Evolutionary conservation across 2,329 filamentous ascomycete genomes (phyloP), one percentile per base, ranked within the genome.

Genomic region (Blumeriella jaapii): DNA sequence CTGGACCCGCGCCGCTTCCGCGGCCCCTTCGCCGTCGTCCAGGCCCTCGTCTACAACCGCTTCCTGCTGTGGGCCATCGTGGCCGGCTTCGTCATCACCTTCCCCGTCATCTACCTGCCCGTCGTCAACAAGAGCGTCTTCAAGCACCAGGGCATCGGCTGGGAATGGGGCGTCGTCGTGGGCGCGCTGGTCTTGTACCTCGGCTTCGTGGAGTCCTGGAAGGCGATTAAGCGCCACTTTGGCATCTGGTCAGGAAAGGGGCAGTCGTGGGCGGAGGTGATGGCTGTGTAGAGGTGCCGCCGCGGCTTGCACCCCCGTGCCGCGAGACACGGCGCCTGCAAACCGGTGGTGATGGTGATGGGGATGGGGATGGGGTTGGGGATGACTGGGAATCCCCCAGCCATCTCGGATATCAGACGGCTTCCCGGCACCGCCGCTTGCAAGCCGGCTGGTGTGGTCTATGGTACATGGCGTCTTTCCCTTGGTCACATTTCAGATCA

Each of bases 141-240:
- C 60, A 78, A 81, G 57, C 79, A 84, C 53, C 64, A 65, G 27
- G 71, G 68, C 1, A 76, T 84, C 37, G 65, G 61, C 2, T 82
- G 78, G 76, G 78, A 84, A 51, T 85, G 78, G 80, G 76, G 68
- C 1, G 63, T 84, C 2, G 78, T 84, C 1, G 62, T 69, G 29
- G 65, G 71, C 12, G 69, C 64, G 20, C 64, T 77, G 0, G 55
- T 68, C 2, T 53, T 70, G 6, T 85, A 82, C 56, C 61, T 83
- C 31, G 57, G 58, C 0, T 67, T 80, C 6, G 64, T 82, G 2
- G 80, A 85, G 59, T 48, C 50, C 0, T 85, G 78, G 77, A 84
- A 84, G 60, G 78, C 69, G 36, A 58, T 61, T 10, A 85, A 85
- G 64, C 64, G 80, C 6, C 18, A 32, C 0, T 40, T 41, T 23